Percentiles rank a stretch among this genome's conserved stretches.
Conservation (phyloP, 805 yeast genomes). For the Candida ficus region DNA sequence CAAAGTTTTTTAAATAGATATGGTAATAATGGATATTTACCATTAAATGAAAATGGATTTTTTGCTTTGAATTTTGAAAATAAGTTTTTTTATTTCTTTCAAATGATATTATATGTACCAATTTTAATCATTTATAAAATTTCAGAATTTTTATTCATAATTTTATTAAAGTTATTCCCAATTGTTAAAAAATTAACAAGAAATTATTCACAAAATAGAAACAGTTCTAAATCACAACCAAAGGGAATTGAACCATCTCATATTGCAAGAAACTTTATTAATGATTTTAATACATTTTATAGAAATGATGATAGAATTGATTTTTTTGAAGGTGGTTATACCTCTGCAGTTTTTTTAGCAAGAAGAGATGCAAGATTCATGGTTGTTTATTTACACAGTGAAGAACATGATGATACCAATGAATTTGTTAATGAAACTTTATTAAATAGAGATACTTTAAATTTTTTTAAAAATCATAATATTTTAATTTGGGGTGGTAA, state of each 20-base stretch:
- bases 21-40: slow-evolving; percentile 19
- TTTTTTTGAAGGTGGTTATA: slow-evolving; percentile 69
- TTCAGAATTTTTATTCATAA: slow-evolving; percentile 22
- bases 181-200: slow-evolving; percentile 31
- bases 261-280: slow-evolving; percentile 45
- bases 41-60: slow-evolving; percentile 19
- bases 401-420: slow-evolving; percentile 58
- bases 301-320: slow-evolving; percentile 21
- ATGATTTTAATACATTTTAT: slow-evolving; percentile 45
- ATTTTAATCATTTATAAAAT: slow-evolving; percentile 27
- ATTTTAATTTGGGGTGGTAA: slow-evolving; percentile 85
- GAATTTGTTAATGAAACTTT: slow-evolving; percentile 51
- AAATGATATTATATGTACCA: slow-evolving; percentile 29
- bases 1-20: slow-evolving; percentile 20
- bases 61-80: slow-evolving; percentile 21
- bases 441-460: slow-evolving; percentile 43
- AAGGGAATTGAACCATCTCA: slow-evolving; percentile 45
- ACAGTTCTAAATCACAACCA: slow-evolving; percentile 31
- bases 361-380: slow-evolving; percentile 68
- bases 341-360: slow-evolving; percentile 69
- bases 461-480: slow-evolving; percentile 43
- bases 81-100: slow-evolving; percentile 23
- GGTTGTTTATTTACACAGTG: slow-evolving; percentile 67
- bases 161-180: slow-evolving; percentile 30
- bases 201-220: slow-evolving; percentile 32